Base-by-base conservation (phyloP, 192 early-diverging fungal genomes). In the Linnemannia schmuckeri region DNA sequence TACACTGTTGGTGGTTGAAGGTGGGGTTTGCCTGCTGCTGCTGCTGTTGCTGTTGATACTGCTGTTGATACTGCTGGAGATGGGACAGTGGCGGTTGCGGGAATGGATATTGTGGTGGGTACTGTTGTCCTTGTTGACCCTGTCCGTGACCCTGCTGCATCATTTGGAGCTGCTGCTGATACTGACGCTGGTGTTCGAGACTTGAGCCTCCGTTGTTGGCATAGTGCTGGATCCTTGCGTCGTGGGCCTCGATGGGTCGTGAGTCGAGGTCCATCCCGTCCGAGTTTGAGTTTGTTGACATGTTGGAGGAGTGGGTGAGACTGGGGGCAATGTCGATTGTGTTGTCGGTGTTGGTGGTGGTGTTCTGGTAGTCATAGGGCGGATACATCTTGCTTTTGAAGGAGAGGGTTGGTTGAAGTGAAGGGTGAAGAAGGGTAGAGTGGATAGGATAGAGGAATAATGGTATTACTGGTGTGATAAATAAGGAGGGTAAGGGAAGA, bases 251-350 rank as follows among this genome's bases (percentile, higher is more conserved):
- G 5, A 76, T 38, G 38, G 80, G 69, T 33, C 80, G 37, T 6
- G 80, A 82, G 74, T 82, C 80, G 30, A 82, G 40, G 80, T 82
- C 80, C 80, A 82, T 82, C 8, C 35, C 68, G 42, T 40, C 66
- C 37, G n/a, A 15, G 61, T 15, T 33, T 33, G 61, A 66, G 61
- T 66, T 33, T 66, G 61, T 33, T 15, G 61, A 33, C 61, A 66
- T 66, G 61, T 33, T 33, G 61, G n/a, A 30, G 10, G 70, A 72
- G 40, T 72, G 70, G 35, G 40, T n/a, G 70, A 72, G 70, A 42
- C 70, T 66, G 10, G 61, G 61, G 30, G 61, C 30, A 30, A 66
- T 66, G 30, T 66, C 61, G 61, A 66, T 33, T 27, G 61, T 66
- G 61, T 66, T 66, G 30, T 66, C 27, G 8, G 61, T 33, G 27